Conservation (phyloP, 2,329 filamentous ascomycete genomes). For the Ophiostoma pallidulum region DNA sequence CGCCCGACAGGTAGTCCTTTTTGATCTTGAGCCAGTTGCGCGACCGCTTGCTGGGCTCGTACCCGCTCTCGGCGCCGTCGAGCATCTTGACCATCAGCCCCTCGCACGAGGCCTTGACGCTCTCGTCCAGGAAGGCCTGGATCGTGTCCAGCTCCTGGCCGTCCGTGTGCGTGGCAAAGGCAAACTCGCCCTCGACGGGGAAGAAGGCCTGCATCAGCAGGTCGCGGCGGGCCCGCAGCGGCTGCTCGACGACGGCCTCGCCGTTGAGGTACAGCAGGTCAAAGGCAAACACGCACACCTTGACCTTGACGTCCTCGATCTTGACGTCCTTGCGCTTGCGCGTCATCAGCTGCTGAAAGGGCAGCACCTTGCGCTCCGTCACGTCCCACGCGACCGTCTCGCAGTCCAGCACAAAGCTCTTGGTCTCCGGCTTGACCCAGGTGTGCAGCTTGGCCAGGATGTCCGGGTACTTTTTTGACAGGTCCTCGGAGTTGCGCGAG, state of each 20-base stretch:
- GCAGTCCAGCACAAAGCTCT: slow-evolving; percentile 96
- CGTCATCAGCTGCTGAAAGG: slow-evolving; percentile 97
- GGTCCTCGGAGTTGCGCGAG: slow-evolving; percentile 91
- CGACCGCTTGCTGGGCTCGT: slow-evolving; percentile 91
- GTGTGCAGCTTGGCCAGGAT: slow-evolving; percentile 77
- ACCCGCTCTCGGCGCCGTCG: slow-evolving; percentile 83
- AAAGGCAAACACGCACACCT: slow-evolving; percentile 95
- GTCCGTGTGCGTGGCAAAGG: slow-evolving; percentile 79
- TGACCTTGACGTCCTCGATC: slow-evolving; percentile 87
- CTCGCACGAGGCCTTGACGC: slow-evolving; percentile 91
- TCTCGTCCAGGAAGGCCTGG: slow-evolving; percentile 83
- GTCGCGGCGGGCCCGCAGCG: slow-evolving; percentile 73
- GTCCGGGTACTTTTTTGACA: slow-evolving; percentile 97
- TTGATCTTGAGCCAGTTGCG: slow-evolving; percentile 99
- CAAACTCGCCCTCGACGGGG: slow-evolving; percentile 79
- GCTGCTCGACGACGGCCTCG: slow-evolving; percentile 76
- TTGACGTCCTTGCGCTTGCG: slow-evolving; percentile 97
- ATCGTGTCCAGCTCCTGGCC: slow-evolving; percentile 89
- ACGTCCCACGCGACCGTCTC: slow-evolving; percentile 97
- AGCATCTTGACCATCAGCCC: slow-evolving; percentile 99
- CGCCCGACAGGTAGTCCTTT: slow-evolving; percentile 90
- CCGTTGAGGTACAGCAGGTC: slow-evolving; percentile 91
- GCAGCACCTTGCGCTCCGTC: slow-evolving; percentile 87
- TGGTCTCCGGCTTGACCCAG: slow-evolving; percentile 85
- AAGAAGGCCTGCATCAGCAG: slow-evolving; percentile 64